Base-by-base conservation (phyloP, 1,284 basidiomycete species). In the Heterobasidion parviporum region DNA sequence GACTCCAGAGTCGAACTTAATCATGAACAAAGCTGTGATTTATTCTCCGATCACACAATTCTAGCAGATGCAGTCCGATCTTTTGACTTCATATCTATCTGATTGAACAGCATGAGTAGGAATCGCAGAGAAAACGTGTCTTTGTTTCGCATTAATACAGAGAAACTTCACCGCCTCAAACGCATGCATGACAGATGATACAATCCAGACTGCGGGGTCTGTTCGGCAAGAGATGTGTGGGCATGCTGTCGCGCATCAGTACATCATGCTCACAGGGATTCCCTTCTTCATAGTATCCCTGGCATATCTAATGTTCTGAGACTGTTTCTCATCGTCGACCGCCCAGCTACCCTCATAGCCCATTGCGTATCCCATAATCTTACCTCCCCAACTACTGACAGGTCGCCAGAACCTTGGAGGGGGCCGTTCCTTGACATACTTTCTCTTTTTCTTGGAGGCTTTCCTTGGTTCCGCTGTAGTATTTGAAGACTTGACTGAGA, bases 301-400 rank as follows among this genome's bases (percentile, higher is more conserved):
- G 2, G 58, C 54, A 58, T 72, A 68, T 34, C 50, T 43, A 55
- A 60, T 61, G 50, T 62, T 55, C 6, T 61, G 49, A 12, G 48
- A 53, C 26, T 61, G 57, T 53, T 59, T 20, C 54, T 61, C 45
- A 53, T 56, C n/a, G 35, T 59, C 57, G 2, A 65, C 57, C 5
- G 69, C 62, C 58, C 65, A 63, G 56, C 70, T 71, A n/a, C 67
- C 66, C 15, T 60, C 58, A 56, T 67, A 72, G 1, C 70, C 70
- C 62, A 67, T 62, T 12, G 67, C 69, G 56, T 72, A 72, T 1
- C 69, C 71, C 9, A 58, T 51, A 47, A 61, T 65, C 59, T 67
- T 68, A 18, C 67, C 67, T 18, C 67, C 67, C 64, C 64, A 62
- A 41, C 61, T 62, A 15, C 53, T 55, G 15, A 61, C 50, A 8